These are phyloP conservation scores for Suzukiozyma palmioleophila DNA, from an alignment of 1,139 yeast genomes.

Conservation along the genomic window DNA sequence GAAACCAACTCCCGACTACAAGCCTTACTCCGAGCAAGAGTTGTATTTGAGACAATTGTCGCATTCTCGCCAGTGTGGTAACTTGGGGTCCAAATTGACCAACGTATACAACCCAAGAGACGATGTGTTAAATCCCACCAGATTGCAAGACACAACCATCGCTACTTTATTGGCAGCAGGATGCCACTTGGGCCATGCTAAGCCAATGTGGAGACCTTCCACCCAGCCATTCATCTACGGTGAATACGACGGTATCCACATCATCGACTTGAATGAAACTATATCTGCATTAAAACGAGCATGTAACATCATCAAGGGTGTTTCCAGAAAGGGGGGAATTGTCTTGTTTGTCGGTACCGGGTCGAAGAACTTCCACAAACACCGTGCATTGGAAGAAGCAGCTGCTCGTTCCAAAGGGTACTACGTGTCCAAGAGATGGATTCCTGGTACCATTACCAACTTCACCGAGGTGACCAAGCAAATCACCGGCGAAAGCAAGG, in stretches of 20 bases:
- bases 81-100: slow-evolving; percentile 61
- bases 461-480: slow-evolving; percentile 72
- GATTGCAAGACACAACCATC: slow-evolving; percentile 55
- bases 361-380: slow-evolving; percentile 62
- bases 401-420: slow-evolving; percentile 76
- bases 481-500: slow-evolving; percentile 57
- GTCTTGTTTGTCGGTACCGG: slow-evolving; percentile 78
- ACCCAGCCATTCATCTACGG: slow-evolving; percentile 89
- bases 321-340: slow-evolving; percentile 80
- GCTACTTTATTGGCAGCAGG: slow-evolving; percentile 84
- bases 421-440: slow-evolving; percentile 84
- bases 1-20: slow-evolving; percentile 42
- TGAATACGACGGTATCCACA: slow-evolving; percentile 79
- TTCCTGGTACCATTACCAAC: slow-evolving; percentile 92
- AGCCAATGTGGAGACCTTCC: slow-evolving; percentile 73
- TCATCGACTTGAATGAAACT: slow-evolving; percentile 86
- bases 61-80: slow-evolving; percentile 41
- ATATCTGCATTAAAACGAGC: slow-evolving; percentile 73
- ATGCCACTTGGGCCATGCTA: slow-evolving; percentile 90
- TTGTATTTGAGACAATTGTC: slow-evolving; percentile 67
- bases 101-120: slow-evolving; percentile 68
- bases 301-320: slow-evolving; percentile 70
- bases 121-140: slow-evolving; percentile 57
- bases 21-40: slow-evolving; percentile 67
- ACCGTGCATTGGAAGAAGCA: slow-evolving; percentile 70